Percentiles rank a stretch among this genome's conserved stretches.
Evolutionary conservation across 768 basidiomycete species (phyloP).

Genomic region (Trametes coccinea): DNA sequence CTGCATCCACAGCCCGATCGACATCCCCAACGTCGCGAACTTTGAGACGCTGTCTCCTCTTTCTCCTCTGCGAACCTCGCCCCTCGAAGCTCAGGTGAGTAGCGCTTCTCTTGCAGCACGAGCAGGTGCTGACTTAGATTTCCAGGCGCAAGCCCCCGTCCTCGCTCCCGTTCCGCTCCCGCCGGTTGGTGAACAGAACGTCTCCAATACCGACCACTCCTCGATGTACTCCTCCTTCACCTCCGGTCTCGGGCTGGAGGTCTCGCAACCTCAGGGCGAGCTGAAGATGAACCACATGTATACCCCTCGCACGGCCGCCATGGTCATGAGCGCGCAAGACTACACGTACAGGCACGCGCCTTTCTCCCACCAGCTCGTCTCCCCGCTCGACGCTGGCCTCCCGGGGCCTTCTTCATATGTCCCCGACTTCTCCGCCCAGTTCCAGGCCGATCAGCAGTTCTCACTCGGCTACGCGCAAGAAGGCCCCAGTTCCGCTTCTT

Average conservation of each 20-base stretch:
- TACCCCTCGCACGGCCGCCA: not conserved
- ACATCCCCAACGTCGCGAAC: not conserved
- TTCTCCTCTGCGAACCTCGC: not conserved
- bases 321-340: not conserved
- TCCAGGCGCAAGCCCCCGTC: not conserved
- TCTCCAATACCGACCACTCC: not conserved
- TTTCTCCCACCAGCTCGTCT: not conserved
- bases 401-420: not conserved
- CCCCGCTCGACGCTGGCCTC: not conserved
- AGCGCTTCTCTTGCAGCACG: not conserved
- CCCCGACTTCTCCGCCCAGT: not conserved
- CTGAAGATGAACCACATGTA: not conserved
- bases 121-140: not conserved
- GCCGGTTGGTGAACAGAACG: not conserved
- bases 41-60: not conserved
- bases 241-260: not conserved
- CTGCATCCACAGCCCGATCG: not conserved
- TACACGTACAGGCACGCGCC: not conserved
- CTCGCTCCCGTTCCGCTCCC: not conserved
- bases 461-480: not conserved
- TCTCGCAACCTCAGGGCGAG: not conserved
- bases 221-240: not conserved
- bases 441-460: not conserved
- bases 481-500: not conserved
- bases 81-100: not conserved